These are phyloP conservation scores for Notholithocarpus densiflorus DNA, from an alignment of 306 rosid species.

Conservation along the genomic window DNA sequence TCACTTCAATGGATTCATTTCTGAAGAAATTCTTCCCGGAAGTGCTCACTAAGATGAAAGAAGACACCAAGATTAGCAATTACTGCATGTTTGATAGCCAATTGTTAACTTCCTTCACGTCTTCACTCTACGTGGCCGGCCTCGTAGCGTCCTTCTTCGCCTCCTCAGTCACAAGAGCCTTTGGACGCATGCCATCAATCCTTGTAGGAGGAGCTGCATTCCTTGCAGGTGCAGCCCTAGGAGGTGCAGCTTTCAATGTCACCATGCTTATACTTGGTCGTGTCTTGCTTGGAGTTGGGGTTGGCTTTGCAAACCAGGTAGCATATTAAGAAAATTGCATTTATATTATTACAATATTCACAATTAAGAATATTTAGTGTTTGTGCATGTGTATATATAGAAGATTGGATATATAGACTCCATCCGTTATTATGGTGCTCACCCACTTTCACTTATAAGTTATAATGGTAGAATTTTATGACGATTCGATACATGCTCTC, in stretches of 20 bases:
- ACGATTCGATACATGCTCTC: too few relatives aligned
- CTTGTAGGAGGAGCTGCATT: slow-evolving; percentile 56
- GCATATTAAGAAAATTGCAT: not conserved
- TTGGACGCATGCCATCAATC: slow-evolving; percentile 70
- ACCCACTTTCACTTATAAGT: too few relatives aligned
- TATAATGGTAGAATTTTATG: too few relatives aligned
- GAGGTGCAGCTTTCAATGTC: slow-evolving; percentile 58
- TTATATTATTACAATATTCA: too few relatives aligned
- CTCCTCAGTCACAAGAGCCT: slow-evolving; percentile 47
- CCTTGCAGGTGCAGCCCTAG: slow-evolving; percentile 61
- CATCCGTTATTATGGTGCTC: too few relatives aligned
- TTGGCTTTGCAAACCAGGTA: slow-evolving; percentile 83
- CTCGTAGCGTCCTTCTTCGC: slow-evolving; percentile 65
- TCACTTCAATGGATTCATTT: slow-evolving; percentile 77
- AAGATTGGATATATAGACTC: too few relatives aligned
- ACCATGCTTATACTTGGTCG: slow-evolving; percentile 73
- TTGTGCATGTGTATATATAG: too few relatives aligned
- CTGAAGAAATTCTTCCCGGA: slow-evolving; percentile 63
- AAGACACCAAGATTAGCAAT: slow-evolving; percentile 51
- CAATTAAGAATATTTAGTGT: too few relatives aligned
- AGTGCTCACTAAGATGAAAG: slow-evolving; percentile 46
- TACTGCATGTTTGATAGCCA: slow-evolving; percentile 67
- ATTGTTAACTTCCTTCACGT: slow-evolving; percentile 65
- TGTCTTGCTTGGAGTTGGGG: slow-evolving; percentile 72
- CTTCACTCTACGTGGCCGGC: slow-evolving; percentile 73